These are phyloP conservation scores for Colletotrichum sp. DNA, from an alignment of 2,329 filamentous ascomycete species.

Conservation along the genomic window DNA sequence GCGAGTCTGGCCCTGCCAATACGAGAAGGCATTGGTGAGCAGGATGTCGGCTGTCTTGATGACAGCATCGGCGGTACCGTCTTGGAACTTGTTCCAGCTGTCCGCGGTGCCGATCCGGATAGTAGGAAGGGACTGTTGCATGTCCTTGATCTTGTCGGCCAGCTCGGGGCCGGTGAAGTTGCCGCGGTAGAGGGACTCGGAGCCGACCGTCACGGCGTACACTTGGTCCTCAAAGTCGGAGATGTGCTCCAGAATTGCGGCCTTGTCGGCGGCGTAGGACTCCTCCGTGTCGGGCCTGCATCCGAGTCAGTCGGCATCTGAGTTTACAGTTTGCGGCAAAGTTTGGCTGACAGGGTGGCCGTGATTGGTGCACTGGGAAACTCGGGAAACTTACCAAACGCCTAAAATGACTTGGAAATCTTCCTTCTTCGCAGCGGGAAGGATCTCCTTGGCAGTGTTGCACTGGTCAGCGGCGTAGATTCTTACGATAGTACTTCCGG, in stretches of 20 bases:
- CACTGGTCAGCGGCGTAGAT: slow-evolving; percentile 73
- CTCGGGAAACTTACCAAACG: slow-evolving; percentile 61
- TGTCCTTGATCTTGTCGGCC: slow-evolving; percentile 64
- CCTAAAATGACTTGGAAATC: slow-evolving; percentile 73
- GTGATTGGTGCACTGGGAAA: background rate
- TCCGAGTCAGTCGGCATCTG: background rate
- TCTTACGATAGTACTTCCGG: slow-evolving; percentile 62
- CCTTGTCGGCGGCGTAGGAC: slow-evolving; percentile 65
- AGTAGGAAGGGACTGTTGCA: slow-evolving; percentile 58
- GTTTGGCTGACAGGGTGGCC: background rate
- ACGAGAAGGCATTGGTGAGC: slow-evolving; percentile 72
- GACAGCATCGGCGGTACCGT: slow-evolving; percentile 70
- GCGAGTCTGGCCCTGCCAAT: slow-evolving; percentile 71
- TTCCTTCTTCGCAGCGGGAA: slow-evolving; percentile 69
- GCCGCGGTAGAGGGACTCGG: slow-evolving; percentile 72
- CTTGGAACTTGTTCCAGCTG: slow-evolving; percentile 74
- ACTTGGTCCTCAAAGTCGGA: slow-evolving; percentile 61
- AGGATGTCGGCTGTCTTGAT: slow-evolving; percentile 65
- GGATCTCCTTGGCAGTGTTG: slow-evolving; percentile 64
- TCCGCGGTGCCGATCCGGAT: slow-evolving; percentile 72
- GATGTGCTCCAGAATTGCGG: slow-evolving; percentile 48
- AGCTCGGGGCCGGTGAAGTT: slow-evolving; percentile 68
- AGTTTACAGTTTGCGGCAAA: background rate
- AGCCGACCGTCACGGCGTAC: slow-evolving; percentile 73
- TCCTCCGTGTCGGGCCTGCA: slow-evolving; percentile 65